A percentile compares a stretch with the other conserved stretches of the same genome.
Evolutionary conservation across 768 basidiomycete species (phyloP).

Genomic region (Amanita polypyramis): DNA sequence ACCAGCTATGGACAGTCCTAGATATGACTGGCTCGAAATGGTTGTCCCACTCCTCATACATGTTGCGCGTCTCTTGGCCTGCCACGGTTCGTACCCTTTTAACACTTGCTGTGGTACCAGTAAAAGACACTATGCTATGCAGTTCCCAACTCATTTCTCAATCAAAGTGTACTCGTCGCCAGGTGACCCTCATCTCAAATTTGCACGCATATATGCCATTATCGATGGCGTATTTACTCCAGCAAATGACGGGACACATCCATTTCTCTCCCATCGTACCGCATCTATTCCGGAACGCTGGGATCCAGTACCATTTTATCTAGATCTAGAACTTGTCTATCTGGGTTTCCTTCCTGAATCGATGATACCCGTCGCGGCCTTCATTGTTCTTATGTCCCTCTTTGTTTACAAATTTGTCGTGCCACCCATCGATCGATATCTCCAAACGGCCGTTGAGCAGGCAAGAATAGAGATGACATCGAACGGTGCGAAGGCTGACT

Average conservation of each 20-base stretch:
- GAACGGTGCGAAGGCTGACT: background rate
- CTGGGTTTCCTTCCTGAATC: conserved; percentile 51
- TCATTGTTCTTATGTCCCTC: conserved; percentile 19
- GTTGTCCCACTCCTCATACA: conserved; percentile 32
- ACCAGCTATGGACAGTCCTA: conserved; percentile 39
- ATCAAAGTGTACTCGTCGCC: conserved; percentile 21
- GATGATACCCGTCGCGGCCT: conserved; percentile 25
- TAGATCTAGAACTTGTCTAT: conserved; percentile 50
- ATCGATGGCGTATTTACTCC: conserved; percentile 44
- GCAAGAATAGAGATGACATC: conserved; percentile 14
- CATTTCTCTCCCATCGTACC: conserved; percentile 7
- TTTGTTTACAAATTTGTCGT: conserved; percentile 15
- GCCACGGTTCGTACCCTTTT: conserved; percentile 33
- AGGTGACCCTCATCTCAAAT: conserved; percentile 27
- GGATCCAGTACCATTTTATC: conserved; percentile 34
- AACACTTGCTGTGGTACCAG: background rate
- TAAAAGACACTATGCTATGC: background rate
- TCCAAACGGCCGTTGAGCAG: conserved; percentile 16
- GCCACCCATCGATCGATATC: conserved; percentile 14
- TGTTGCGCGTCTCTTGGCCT: conserved; percentile 45
- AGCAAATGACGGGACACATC: conserved; percentile 6
- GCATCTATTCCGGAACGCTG: conserved; percentile 13
- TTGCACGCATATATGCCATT: conserved; percentile 47
- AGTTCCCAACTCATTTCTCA: conserved; percentile 36
- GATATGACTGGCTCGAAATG: conserved; percentile 32